These are phyloP conservation scores for Ogataea wickerhamii DNA, from an alignment of 805 yeast species.

Conservation along the genomic window DNA sequence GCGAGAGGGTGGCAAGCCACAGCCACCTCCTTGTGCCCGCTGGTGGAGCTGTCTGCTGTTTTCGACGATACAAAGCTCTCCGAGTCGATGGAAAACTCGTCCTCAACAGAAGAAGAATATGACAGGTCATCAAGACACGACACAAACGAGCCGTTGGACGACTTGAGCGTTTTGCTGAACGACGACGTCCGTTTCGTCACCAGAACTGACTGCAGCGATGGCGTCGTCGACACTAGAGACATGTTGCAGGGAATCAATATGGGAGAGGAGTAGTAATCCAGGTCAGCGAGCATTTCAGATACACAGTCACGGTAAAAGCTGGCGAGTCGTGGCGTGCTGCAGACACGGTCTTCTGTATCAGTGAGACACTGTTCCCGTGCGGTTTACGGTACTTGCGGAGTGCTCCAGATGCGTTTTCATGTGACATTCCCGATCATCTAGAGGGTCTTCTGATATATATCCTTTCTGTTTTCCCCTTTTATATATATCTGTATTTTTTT, in stretches of 20 bases:
- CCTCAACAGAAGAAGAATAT: conserved; percentile 7
- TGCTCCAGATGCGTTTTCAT: too few relatives aligned
- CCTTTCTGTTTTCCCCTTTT: too few relatives aligned
- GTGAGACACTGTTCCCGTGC: too few relatives aligned
- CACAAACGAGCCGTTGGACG: conserved; percentile 8
- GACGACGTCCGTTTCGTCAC: conserved; percentile 10
- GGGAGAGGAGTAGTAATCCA: background rate
- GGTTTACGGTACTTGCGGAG: too few relatives aligned
- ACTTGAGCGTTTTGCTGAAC: conserved; percentile 8
- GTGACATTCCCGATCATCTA: too few relatives aligned
- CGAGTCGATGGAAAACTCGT: conserved; percentile 4
- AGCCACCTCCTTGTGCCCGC: conserved; percentile 5
- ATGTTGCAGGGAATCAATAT: background rate
- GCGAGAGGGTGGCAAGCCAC: conserved; percentile 12
- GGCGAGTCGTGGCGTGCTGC: too few relatives aligned
- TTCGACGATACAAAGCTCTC: conserved; percentile 8
- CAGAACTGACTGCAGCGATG: conserved; percentile 15
- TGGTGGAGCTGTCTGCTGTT: conserved; percentile 3
- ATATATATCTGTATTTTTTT: too few relatives aligned
- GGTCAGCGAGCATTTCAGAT: background rate
- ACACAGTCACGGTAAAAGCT: background rate
- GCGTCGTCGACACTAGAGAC: conserved; percentile 12
- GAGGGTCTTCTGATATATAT: too few relatives aligned
- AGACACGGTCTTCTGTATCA: too few relatives aligned
- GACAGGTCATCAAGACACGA: conserved; percentile 8